Conservation (phyloP, 2,329 filamentous ascomycete species). For the Ascochyta clinopodiicola region DNA sequence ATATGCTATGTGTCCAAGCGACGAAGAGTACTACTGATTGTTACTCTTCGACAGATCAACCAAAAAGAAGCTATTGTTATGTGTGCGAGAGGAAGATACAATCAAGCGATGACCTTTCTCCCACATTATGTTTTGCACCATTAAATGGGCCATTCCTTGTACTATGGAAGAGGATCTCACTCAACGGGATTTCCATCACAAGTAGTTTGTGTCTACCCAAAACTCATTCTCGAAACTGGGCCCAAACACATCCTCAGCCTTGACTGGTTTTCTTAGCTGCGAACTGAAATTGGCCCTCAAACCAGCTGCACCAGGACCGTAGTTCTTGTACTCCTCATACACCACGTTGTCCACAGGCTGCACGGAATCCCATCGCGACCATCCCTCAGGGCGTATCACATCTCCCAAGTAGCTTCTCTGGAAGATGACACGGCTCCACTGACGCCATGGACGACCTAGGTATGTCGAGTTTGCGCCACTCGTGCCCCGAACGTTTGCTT, state of each 20-base stretch:
- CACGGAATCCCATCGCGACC: conserved; percentile 48
- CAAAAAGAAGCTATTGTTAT: too few relatives aligned
- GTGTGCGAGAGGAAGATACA: too few relatives aligned
- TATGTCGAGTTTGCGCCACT: conserved; percentile 46
- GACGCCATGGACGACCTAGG: conserved; percentile 58
- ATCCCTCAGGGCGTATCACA: conserved; percentile 65
- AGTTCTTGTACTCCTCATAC: conserved; percentile 28
- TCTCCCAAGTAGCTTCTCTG: conserved; percentile 57
- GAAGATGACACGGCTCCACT: conserved; percentile 57
- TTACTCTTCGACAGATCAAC: too few relatives aligned
- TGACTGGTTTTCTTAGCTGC: conserved; percentile 10
- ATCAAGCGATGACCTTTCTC: too few relatives aligned
- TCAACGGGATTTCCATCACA: background rate
- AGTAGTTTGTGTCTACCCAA: conserved; percentile 26
- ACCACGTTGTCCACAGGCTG: conserved; percentile 23
- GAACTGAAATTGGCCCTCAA: conserved; percentile 17
- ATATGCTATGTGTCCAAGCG: too few relatives aligned
- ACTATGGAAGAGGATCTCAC: background rate
- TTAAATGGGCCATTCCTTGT: too few relatives aligned
- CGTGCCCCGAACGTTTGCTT: conserved; percentile 52
- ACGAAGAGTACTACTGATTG: too few relatives aligned
- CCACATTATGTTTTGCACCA: too few relatives aligned
- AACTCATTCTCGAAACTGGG: conserved; percentile 20
- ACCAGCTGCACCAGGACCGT: conserved; percentile 20
- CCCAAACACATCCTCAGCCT: conserved; percentile 20